Evolutionary conservation across 805 yeast species (phyloP).

Genomic region (Brettanomyces custersianus): DNA sequence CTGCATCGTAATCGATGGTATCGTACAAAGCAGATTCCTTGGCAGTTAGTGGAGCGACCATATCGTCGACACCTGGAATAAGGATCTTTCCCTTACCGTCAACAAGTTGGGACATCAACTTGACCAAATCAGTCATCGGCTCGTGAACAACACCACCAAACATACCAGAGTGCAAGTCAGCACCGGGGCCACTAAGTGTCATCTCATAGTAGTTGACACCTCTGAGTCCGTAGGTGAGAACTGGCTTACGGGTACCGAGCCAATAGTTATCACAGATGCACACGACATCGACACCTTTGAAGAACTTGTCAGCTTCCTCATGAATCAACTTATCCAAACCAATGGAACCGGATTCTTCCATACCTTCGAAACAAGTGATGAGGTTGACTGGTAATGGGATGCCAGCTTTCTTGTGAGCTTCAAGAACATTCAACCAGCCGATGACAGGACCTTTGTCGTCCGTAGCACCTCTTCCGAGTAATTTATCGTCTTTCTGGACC

Average conservation of each 20-base stretch:
- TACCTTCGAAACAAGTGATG: slow-evolving; percentile 92
- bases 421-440: slow-evolving; percentile 90
- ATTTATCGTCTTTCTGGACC: slow-evolving; percentile 55
- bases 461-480: slow-evolving; percentile 90
- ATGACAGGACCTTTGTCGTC: slow-evolving; percentile 98
- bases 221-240: slow-evolving; percentile 92
- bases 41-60: slow-evolving; percentile 90
- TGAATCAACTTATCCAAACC: slow-evolving; percentile 83
- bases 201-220: slow-evolving; percentile 93
- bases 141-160: slow-evolving; percentile 97
- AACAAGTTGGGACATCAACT: slow-evolving; percentile 70
- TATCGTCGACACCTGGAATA: slow-evolving; percentile 83
- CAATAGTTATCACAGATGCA: slow-evolving; percentile 97
- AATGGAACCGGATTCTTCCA: slow-evolving; percentile 96
- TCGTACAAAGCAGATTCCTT: slow-evolving; percentile 75
- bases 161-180: slow-evolving; percentile 95
- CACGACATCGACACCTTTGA: slow-evolving; percentile 85
- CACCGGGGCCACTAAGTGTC: slow-evolving; percentile 80
- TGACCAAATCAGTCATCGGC: slow-evolving; percentile 89
- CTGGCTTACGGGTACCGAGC: slow-evolving; percentile 97
- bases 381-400: slow-evolving; percentile 89
- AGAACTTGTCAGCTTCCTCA: slow-evolving; percentile 68
- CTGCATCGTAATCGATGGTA: slow-evolving; percentile 73
- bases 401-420: slow-evolving; percentile 82
- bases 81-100: slow-evolving; percentile 73